These are phyloP conservation scores for Termitomyces sp. DNA, from an alignment of 768 basidiomycete species.

Conservation along the genomic window DNA sequence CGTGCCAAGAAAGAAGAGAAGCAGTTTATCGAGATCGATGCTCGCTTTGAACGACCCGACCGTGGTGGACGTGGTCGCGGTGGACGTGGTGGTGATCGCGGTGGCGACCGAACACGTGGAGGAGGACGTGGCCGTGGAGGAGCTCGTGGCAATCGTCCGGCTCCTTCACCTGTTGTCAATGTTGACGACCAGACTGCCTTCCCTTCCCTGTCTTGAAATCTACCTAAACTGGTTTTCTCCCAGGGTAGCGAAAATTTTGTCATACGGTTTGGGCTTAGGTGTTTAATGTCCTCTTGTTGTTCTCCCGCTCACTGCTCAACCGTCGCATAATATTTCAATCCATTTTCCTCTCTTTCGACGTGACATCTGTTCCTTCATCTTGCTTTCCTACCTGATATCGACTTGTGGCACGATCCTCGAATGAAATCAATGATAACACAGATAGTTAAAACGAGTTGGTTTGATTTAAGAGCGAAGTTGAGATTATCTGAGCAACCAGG, in stretches of 20 bases:
- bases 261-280: slow-evolving; percentile 13
- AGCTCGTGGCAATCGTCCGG: slow-evolving; percentile 45
- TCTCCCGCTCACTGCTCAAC: slow-evolving; percentile 18
- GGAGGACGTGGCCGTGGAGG: slow-evolving; percentile 37
- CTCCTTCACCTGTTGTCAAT: slow-evolving; percentile 45
- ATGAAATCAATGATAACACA: slow-evolving; percentile 27
- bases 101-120: slow-evolving; percentile 36
- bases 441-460: slow-evolving; percentile 14
- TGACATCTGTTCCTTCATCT: slow-evolving; percentile 19
- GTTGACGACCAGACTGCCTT: slow-evolving; percentile 86
- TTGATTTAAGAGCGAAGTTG: background rate
- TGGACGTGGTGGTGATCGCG: slow-evolving; percentile 44
- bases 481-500: background rate
- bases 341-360: slow-evolving; percentile 16
- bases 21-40: slow-evolving; percentile 89
- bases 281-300: slow-evolving; percentile 12
- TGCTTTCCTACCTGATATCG: slow-evolving; percentile 21
- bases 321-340: slow-evolving; percentile 19
- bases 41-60: slow-evolving; percentile 80
- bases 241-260: slow-evolving; percentile 17
- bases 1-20: slow-evolving; percentile 87
- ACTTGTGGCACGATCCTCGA: slow-evolving; percentile 20
- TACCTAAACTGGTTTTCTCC: background rate
- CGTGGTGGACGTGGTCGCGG: slow-evolving; percentile 62
- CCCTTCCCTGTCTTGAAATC: slow-evolving; percentile 72